A percentile compares a stretch with the other conserved stretches of the same genome.
Conservation (phyloP, 1,139 yeast genomes). For the Meyerozyma sp. region DNA sequence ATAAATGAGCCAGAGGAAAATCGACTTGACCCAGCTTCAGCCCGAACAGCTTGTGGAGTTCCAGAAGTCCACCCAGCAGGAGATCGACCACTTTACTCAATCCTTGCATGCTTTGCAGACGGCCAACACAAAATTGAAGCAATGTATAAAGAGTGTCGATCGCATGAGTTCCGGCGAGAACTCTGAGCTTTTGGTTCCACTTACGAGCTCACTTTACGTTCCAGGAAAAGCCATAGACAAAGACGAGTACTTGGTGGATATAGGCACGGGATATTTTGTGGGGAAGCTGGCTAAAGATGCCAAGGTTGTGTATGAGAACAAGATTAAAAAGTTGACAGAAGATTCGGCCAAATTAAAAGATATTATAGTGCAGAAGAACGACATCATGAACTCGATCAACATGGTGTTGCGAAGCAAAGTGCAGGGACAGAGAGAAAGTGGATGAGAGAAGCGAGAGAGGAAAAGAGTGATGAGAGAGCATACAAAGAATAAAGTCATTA, state of each 20-base stretch:
- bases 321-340: constrained; percentile 64
- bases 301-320: constrained; percentile 63
- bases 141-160: constrained; percentile 70
- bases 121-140: constrained; percentile 78
- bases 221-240: constrained; percentile 71
- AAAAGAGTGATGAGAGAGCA: neutral
- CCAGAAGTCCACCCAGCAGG: constrained; percentile 80
- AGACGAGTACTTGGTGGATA: constrained; percentile 78
- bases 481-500: neutral
- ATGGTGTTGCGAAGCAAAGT: constrained; percentile 44
- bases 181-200: constrained; percentile 66
- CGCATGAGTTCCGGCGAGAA: constrained; percentile 34
- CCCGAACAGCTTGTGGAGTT: constrained; percentile 84
- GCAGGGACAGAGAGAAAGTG: constrained; percentile 3
- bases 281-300: constrained; percentile 74
- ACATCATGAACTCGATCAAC: constrained; percentile 47
- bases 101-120: constrained; percentile 80
- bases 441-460: neutral
- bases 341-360: constrained; percentile 73
- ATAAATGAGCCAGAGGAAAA: constrained; percentile 9
- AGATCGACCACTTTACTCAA: constrained; percentile 76
- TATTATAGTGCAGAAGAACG: constrained; percentile 64
- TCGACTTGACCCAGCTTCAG: constrained; percentile 64
- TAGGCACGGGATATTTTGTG: constrained; percentile 94
- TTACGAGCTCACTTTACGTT: constrained; percentile 82